Evolutionary conservation across 306 rosid species (phyloP).

Genomic region (Casuarina cunninghamiana): DNA sequence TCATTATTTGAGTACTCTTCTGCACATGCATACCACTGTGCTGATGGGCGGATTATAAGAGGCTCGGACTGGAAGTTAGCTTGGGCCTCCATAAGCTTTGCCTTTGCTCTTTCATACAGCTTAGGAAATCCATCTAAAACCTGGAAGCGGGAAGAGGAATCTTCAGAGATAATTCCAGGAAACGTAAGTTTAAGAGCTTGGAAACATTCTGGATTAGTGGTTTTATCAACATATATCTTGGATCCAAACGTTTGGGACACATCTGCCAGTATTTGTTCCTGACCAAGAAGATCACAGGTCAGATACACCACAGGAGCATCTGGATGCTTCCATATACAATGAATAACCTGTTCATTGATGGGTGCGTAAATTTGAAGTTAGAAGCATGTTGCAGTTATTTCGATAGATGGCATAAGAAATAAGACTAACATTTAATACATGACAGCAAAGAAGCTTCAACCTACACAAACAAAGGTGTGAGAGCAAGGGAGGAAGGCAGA

Average conservation of each 20-base stretch:
- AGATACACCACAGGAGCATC: conserved; percentile 59
- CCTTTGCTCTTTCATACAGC: conserved; percentile 55
- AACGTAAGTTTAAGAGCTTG: conserved; percentile 43
- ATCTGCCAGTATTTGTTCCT: conserved; percentile 64
- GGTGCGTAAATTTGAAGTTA: conserved; percentile 15
- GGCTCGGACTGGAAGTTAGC: conserved; percentile 49
- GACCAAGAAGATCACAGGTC: conserved; percentile 70
- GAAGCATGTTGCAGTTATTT: conserved; percentile 22
- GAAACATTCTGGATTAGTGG: conserved; percentile 51
- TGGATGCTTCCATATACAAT: conserved; percentile 87
- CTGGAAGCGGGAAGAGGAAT: conserved; percentile 68
- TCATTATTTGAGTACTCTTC: conserved; percentile 40
- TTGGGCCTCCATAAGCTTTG: conserved; percentile 53
- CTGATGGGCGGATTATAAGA: conserved; percentile 73
- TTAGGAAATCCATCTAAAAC: conserved; percentile 66
- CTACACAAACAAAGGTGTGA: too few relatives aligned
- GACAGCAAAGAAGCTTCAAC: neutral
- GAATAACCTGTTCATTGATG: conserved; percentile 53
- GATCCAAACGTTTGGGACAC: conserved; percentile 73
- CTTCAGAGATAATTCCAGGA: conserved; percentile 67
- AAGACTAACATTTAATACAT: neutral
- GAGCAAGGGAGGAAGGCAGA: neutral
- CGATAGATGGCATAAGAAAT: conserved; percentile 12
- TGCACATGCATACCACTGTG: conserved; percentile 80
- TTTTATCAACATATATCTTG: conserved; percentile 63